Evolutionary conservation across 1,284 basidiomycete species (phyloP), one percentile per base, ranked within the genome.

Genomic region (Boletus sp.): DNA sequence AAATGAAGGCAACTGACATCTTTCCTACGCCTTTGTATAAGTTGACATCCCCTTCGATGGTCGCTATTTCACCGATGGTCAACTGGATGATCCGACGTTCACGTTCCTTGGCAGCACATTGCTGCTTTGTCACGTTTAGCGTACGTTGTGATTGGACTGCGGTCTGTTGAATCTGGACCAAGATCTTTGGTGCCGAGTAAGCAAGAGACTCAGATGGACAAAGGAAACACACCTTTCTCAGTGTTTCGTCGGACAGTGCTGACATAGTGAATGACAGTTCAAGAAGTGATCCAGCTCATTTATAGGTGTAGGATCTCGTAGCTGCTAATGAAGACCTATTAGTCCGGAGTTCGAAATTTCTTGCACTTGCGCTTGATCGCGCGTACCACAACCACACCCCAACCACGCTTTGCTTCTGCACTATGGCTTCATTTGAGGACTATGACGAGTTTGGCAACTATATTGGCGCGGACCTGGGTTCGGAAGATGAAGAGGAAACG

Each of bases 361-460:
- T 67, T 56, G 64, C 62, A 25, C 49, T 37, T 46, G 38, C 56
- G n/a, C 55, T 55, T 49, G 47, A 61, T 61, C 56, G 44, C 62
- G 53, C 10, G 35, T 28, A 61, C 52, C 27, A 55, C 43, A 19
- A 58, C 56, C n/a, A 43, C 61, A 11, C 52, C 35, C 55, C 40
- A 44, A 25, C 38, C 19, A n/a, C 6, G 21, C 38, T 40, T 31
- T 51, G 55, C 4, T 56, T 55, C 37, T 55, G 37, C 23, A 62
- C 46, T 49, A 93, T 93, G 91, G 88, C 87, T 59, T 92, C 90
- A 33, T 84, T 93, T 66, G 91, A 93, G 71, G 91, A 93, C 73
- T 93, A 93, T 65, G 91, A 93, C 72, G 91, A 93, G 80, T 97
- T 97, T 72, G 95, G 95, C 68, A 97, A 97, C 83, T 97, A 96